Conservation (phyloP, 257 asterid genomes). For the Avicennia marina region DNA sequence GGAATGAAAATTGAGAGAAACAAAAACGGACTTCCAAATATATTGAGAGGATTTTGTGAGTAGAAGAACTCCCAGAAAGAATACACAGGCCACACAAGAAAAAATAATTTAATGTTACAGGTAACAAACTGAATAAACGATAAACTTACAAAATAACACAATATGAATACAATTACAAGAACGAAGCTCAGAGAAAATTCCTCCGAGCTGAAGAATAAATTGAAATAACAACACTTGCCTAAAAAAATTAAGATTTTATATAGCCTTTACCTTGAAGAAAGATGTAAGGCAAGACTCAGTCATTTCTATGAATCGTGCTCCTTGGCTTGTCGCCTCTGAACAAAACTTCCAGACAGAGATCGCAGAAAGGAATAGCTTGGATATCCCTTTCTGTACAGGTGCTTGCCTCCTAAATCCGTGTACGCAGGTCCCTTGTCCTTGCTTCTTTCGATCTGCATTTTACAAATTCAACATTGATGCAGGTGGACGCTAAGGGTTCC, state of each 20-base stretch:
- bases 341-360: constrained; percentile 52
- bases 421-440: constrained; percentile 54
- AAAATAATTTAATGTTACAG: no score
- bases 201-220: constrained; percentile 2
- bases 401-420: constrained; percentile 75
- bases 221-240: not conserved
- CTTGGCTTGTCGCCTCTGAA: no score
- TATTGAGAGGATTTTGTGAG: not conserved
- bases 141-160: no score
- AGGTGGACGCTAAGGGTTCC: no score
- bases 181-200: not conserved
- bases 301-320: no score
- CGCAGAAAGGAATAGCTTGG: constrained; percentile 36
- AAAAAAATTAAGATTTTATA: no score
- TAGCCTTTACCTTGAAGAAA: no score
- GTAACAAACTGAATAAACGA: no score
- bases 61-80: no score
- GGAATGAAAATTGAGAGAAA: not conserved
- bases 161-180: not conserved
- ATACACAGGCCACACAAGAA: no score
- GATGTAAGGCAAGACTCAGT: no score
- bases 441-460: constrained; percentile 60
- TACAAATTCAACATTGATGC: not conserved
- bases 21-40: not conserved
- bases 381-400: constrained; percentile 42